Conservation (phyloP, 75 land plant species). For the Chamaecyparis obtusa region DNA sequence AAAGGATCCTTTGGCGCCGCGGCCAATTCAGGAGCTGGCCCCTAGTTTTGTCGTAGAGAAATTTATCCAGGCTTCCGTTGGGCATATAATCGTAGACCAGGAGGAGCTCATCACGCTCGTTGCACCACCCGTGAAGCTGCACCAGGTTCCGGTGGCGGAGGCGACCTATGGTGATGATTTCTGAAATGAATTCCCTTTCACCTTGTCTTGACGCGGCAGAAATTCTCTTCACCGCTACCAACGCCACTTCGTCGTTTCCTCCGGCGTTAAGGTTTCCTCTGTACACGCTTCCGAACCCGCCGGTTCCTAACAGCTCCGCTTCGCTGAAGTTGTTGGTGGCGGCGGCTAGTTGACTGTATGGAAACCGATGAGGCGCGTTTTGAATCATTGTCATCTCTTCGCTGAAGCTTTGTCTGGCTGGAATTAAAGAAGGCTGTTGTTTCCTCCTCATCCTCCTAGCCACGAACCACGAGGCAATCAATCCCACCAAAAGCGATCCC, state of each 20-base stretch:
- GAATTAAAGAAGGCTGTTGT: neutral
- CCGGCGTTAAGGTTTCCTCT: conserved; percentile 16
- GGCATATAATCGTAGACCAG: conserved; percentile 39
- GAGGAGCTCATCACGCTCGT: conserved; percentile 25
- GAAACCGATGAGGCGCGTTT: conserved; percentile 17
- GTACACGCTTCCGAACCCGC: conserved; percentile 47
- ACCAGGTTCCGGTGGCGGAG: conserved; percentile 51
- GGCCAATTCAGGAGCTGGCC: conserved; percentile 20
- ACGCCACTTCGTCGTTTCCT: neutral
- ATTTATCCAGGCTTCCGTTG: conserved; percentile 27
- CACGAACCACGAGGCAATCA: neutral
- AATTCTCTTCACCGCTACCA: conserved; percentile 43
- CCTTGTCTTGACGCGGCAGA: conserved; percentile 28
- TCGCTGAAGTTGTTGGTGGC: conserved; percentile 37
- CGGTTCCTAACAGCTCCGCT: conserved; percentile 32
- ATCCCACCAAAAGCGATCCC: neutral
- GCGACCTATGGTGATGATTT: conserved; percentile 36
- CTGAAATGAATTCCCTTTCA: conserved; percentile 45
- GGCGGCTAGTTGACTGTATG: conserved; percentile 19
- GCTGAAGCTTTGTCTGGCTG: neutral
- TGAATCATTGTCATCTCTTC: neutral
- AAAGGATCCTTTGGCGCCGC: conserved; percentile 23
- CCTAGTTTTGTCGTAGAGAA: conserved; percentile 2
- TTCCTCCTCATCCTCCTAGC: neutral
- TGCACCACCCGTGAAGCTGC: conserved; percentile 47